Evolutionary conservation across 495 filamentous ascomycete genomes (phyloP), one percentile per base, ranked within the genome.

Genomic region (Daldinia bambusicola): DNA sequence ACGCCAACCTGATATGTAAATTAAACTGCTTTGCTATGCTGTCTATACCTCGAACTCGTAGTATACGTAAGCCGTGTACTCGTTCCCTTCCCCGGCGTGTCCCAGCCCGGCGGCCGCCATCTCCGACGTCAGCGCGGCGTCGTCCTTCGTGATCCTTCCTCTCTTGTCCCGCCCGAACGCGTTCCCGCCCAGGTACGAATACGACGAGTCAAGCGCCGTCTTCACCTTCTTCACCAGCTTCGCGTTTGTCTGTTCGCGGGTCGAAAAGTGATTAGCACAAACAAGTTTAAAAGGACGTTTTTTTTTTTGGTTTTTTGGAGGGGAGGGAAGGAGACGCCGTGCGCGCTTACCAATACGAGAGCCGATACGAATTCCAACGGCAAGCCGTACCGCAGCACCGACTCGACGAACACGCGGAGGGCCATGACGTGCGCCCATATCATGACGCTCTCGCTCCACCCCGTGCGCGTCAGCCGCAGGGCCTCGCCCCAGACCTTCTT

Each of bases 1-100:
- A 69, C 70, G 66, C 70, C 70, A 57, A 61, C 65, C 65, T 61
- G 40, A 40, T 64, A 26, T 26, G 26, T 26, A 61, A 38, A 59
- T 58, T 59, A 71, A 59, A 59, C 63, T 58, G 56, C 53, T 36
- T 16, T 16, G 53, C 32, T 26, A 26, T 52, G 52, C 61, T 40
- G 52, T 59, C 63, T 74, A 77, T 63, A 77, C 63, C 76, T 93
- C 91, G 78, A 98, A 94, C 73, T 97, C 93, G 81, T 98, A 99
- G 82, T 93, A 98, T 77, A 98, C 96, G 82, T 96, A 99, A 32
- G 95, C 89, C 63, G 93, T 93, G 82, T 98, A 99, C 75, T 97
- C 95, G 66, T 88, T 87, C 51, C 88, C 89, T 67, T 92, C 90
- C 37, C 89, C 91, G 2, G 80, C 74, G 41, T 80, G 76, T 10